Base-by-base conservation (phyloP, 2,329 filamentous ascomycete species). In the Penicillium sp. region DNA sequence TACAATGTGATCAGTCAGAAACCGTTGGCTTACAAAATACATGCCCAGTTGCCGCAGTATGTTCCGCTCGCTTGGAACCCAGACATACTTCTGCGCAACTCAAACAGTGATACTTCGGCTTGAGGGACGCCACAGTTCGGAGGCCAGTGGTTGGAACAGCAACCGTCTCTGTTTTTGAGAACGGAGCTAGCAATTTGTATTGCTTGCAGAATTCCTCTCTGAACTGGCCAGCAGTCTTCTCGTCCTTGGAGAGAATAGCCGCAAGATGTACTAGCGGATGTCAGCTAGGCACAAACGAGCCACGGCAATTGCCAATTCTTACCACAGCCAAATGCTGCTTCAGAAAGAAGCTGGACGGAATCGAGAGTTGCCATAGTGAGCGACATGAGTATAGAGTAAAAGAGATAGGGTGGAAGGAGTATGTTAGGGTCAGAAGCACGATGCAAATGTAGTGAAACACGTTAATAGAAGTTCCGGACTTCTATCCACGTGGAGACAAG, bases 261-360 rank as follows among this genome's bases (percentile, higher is more conserved):
- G 70, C 70, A 56, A 77, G 68, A 62, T 77, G 75, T 61, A 76
- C 75, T 77, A 59, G 47, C 14, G 31, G 26, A 18, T 10, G 57
- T 70, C 53, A 70, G 67, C 45, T 51, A 1, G 37, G 34, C 35
- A 55, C 5, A 48, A 55, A 11, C 11, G 8, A 49, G 31, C 7
- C 22, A 20, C 18, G 9, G 11, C 22, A 20, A 29, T 44, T 54
- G 45, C 11, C 20, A 31, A 26, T 47, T 56, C 73, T 61, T 74
- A 76, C 74, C 74, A 56, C 74, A 76, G 52, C 74, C 74, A 59
- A 68, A 76, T 50, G 72, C 73, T 8, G 74, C 72, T 57, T 74
- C 73, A 2, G 72, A 72, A 14, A 74, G 63, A 31, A 70, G 60
- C 31, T 66, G 65, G 31, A 69, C 62, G 2, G 69, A 73, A 52